Percentiles rank a stretch among this genome's conserved stretches.
Evolutionary conservation across 495 filamentous ascomycete species (phyloP).

Genomic region (Talaromyces ruber): DNA sequence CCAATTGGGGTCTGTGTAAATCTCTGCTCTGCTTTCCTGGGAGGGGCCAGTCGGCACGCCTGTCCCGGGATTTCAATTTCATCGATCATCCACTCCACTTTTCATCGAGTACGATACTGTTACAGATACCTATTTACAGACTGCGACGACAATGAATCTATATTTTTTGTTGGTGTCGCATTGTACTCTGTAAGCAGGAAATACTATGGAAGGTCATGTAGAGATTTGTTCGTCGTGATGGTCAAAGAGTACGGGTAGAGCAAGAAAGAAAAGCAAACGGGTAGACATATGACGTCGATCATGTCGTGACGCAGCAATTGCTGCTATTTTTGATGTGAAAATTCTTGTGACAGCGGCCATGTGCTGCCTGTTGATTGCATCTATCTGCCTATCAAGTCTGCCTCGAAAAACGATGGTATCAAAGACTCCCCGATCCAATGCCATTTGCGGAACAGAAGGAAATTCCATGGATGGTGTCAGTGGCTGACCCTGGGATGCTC

Average conservation of each 20-base stretch:
- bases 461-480: conserved; percentile 4
- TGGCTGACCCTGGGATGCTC: conserved; percentile 3
- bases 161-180: background rate
- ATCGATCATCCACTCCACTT: background rate
- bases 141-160: background rate
- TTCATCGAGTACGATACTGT: background rate
- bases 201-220: background rate
- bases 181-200: too few species aligned
- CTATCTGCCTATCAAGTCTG: background rate
- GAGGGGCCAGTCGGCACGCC: conserved; percentile 2
- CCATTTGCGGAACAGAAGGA: background rate
- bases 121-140: background rate
- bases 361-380: background rate
- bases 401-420: background rate
- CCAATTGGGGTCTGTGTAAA: background rate
- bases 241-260: background rate
- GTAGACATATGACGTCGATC: background rate
- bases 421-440: background rate
- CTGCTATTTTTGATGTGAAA: background rate
- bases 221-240: background rate
- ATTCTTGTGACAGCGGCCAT: background rate
- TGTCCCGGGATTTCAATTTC: conserved; percentile 2
- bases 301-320: background rate
- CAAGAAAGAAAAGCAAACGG: background rate
- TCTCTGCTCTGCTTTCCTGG: background rate